Conservation (phyloP, 306 rosid genomes). For the Ochetophila trinervis region DNA sequence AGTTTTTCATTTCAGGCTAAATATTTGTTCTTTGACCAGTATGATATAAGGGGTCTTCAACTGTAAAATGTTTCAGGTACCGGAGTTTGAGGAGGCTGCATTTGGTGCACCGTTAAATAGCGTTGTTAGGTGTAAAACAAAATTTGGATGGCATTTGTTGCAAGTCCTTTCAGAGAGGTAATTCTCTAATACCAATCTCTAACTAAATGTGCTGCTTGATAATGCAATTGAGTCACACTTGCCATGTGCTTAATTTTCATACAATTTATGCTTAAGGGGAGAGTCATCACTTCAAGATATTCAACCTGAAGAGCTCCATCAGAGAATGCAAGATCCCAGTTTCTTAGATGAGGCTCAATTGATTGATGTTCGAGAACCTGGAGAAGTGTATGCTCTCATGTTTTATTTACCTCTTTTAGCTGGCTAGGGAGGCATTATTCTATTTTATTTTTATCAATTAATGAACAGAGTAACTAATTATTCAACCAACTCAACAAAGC, state of each 20-base stretch:
- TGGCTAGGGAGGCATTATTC: background rate
- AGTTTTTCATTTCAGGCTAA: background rate
- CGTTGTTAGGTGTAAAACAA: slow-evolving; percentile 81
- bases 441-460: background rate
- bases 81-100: slow-evolving; percentile 96
- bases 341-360: slow-evolving; percentile 75
- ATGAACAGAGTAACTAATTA: background rate
- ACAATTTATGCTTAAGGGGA: slow-evolving; percentile 51
- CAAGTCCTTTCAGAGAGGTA: slow-evolving; percentile 88
- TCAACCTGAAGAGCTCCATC: slow-evolving; percentile 67
- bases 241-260: slow-evolving; percentile 21
- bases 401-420: slow-evolving; percentile 8
- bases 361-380: slow-evolving; percentile 91
- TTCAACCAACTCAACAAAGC: background rate
- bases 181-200: slow-evolving; percentile 14
- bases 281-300: slow-evolving; percentile 67
- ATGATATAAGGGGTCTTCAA: slow-evolving; percentile 22
- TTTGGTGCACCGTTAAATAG: slow-evolving; percentile 81
- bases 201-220: slow-evolving; percentile 12
- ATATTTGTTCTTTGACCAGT: slow-evolving; percentile 13
- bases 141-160: slow-evolving; percentile 95
- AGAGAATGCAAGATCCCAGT: slow-evolving; percentile 64
- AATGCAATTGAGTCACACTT: slow-evolving; percentile 8
- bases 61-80: slow-evolving; percentile 57
- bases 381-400: slow-evolving; percentile 68